phyloP scores from a whole-genome alignment of 495 filamentous ascomycete genomes.

The Astrocystis sublimbata region DNA sequence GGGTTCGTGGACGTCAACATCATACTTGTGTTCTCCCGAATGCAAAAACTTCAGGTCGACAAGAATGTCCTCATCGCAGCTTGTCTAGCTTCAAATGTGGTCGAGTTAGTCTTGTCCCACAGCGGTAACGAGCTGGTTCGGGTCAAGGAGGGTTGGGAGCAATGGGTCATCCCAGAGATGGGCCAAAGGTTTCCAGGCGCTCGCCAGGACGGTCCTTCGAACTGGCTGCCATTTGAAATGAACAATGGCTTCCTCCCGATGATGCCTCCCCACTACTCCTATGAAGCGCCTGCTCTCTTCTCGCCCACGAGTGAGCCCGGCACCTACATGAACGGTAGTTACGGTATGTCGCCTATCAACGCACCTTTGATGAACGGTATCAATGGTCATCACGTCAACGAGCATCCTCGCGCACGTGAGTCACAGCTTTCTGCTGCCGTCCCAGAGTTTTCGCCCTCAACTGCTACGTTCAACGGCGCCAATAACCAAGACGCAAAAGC shows the following conservation, averaged over 20 bases:
- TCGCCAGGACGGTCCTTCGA: slow-evolving; percentile 44
- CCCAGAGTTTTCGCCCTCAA: slow-evolving; percentile 69
- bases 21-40: slow-evolving; percentile 80
- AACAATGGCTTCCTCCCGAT: slow-evolving; percentile 21
- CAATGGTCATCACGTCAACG: too few relatives aligned
- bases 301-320: slow-evolving; percentile 35
- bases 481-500: slow-evolving; percentile 3
- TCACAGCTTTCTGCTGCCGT: slow-evolving; percentile 72
- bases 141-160: slow-evolving; percentile 73
- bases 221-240: slow-evolving; percentile 25
- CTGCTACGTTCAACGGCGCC: slow-evolving; percentile 7
- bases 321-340: slow-evolving; percentile 38
- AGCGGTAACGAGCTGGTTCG: slow-evolving; percentile 81
- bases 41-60: slow-evolving; percentile 70
- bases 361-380: slow-evolving; percentile 41
- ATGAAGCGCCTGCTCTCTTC: slow-evolving; percentile 31
- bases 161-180: slow-evolving; percentile 69
- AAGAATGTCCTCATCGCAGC: slow-evolving; percentile 71
- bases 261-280: slow-evolving; percentile 31
- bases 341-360: slow-evolving; percentile 36
- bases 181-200: slow-evolving; percentile 45
- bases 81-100: slow-evolving; percentile 64
- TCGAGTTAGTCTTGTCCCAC: slow-evolving; percentile 68
- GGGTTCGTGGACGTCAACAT: slow-evolving; percentile 81
- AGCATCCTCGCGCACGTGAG: slow-evolving; percentile 43